phyloP scores from a whole-genome alignment of 176 grass and related monocot species.

The Chrysopogon serrulatus region DNA sequence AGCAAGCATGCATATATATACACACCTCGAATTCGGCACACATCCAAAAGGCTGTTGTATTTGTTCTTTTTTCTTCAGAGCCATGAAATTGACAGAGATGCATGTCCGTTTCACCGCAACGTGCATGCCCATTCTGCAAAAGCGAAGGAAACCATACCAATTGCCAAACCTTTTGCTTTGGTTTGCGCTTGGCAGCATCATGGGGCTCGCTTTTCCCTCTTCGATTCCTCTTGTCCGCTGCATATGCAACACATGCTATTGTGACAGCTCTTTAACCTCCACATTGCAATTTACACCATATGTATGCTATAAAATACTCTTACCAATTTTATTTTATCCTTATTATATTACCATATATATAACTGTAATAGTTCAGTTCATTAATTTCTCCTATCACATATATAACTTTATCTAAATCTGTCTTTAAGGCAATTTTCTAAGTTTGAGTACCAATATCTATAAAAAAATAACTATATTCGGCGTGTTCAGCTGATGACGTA shows the following conservation, averaged over 20 bases:
- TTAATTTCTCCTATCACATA: no score
- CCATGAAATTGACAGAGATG: constrained; percentile 1
- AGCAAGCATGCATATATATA: neutral
- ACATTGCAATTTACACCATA: neutral
- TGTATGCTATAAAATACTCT: neutral
- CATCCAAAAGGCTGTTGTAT: neutral
- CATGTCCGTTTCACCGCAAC: neutral
- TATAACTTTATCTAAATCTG: no score
- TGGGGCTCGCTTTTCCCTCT: neutral
- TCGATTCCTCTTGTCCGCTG: neutral
- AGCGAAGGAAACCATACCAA: neutral
- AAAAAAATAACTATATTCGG: no score
- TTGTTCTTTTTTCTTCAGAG: neutral
- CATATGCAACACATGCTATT: neutral
- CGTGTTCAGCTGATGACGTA: no score
- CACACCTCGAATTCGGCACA: neutral
- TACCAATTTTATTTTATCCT: neutral
- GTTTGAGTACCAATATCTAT: no score
- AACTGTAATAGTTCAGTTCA: neutral
- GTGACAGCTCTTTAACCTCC: neutral
- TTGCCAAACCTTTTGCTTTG: neutral
- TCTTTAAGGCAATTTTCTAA: no score
- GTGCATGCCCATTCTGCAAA: neutral
- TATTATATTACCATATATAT: neutral
- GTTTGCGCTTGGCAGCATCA: neutral